Conservation (phyloP, 2,329 filamentous ascomycete genomes). For the Ascochyta viciae-villosae region DNA sequence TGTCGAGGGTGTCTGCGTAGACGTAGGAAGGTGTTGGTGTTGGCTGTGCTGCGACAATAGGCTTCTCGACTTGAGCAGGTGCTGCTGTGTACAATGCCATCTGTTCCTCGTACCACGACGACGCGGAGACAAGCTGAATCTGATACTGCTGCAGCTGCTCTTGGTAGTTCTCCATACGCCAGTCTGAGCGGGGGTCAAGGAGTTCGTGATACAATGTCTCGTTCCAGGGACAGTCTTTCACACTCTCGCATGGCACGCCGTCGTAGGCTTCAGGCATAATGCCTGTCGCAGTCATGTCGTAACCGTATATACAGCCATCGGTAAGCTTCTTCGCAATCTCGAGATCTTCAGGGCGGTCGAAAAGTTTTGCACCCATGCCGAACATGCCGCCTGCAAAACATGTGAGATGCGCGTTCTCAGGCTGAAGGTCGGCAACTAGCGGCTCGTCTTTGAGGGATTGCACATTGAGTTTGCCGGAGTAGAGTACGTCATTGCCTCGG, state of each 20-base stretch:
- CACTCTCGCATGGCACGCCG: slow-evolving; percentile 56
- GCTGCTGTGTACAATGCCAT: slow-evolving; percentile 36
- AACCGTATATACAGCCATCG: slow-evolving; percentile 69
- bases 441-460: slow-evolving; percentile 35
- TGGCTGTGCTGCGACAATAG: slow-evolving; percentile 15
- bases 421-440: slow-evolving; percentile 36
- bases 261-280: slow-evolving; percentile 68
- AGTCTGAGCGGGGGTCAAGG: slow-evolving; percentile 47
- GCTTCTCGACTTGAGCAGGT: slow-evolving; percentile 16
- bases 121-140: slow-evolving; percentile 42
- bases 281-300: slow-evolving; percentile 63
- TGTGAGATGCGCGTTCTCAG: slow-evolving; percentile 65
- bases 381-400: slow-evolving; percentile 78
- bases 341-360: slow-evolving; percentile 62
- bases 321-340: slow-evolving; percentile 65
- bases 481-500: slow-evolving; percentile 55
- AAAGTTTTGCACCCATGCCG: slow-evolving; percentile 69
- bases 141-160: slow-evolving; percentile 47
- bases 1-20: slow-evolving; percentile 32
- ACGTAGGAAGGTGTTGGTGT: slow-evolving; percentile 27
- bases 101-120: slow-evolving; percentile 38
- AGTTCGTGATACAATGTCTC: slow-evolving; percentile 53
- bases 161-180: slow-evolving; percentile 34
- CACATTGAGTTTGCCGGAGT: slow-evolving; percentile 48
- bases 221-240: slow-evolving; percentile 53